A percentile compares a stretch with the other conserved stretches of the same genome.
Conservation (phyloP, 495 filamentous ascomycete genomes). For the Tetracladium setigerum region DNA sequence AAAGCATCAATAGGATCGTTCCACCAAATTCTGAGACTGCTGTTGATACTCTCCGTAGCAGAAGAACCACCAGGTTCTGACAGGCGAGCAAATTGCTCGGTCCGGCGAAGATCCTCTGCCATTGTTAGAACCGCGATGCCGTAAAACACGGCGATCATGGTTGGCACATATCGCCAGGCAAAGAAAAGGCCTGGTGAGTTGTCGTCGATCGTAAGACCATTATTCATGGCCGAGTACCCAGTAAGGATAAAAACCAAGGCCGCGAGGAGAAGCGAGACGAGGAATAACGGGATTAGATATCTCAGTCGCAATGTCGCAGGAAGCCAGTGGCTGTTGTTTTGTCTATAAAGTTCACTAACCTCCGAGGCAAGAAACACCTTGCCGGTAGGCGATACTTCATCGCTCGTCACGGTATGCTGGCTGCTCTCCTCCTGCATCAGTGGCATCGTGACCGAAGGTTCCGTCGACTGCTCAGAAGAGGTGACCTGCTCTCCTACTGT, state of each 20-base stretch:
- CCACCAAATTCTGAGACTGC: conserved; percentile 25
- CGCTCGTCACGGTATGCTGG: too few relatives aligned
- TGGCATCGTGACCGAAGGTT: too few relatives aligned
- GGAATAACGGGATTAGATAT: conserved; percentile 10
- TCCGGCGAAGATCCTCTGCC: conserved; percentile 27
- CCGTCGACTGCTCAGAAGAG: too few relatives aligned
- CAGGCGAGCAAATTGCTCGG: conserved; percentile 28
- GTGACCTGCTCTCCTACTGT: too few relatives aligned
- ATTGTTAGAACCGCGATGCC: conserved; percentile 22
- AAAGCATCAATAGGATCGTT: conserved; percentile 21
- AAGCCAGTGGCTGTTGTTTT: conserved; percentile 19
- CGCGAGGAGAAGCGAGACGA: conserved; percentile 18
- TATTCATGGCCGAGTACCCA: conserved; percentile 11
- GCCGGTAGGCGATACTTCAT: too few relatives aligned
- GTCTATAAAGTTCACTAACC: too few relatives aligned
- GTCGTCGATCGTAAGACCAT: conserved; percentile 25
- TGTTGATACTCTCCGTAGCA: conserved; percentile 20
- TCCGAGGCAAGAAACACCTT: too few relatives aligned
- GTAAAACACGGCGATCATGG: conserved; percentile 26
- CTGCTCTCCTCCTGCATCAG: too few relatives aligned
- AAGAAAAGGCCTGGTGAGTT: conserved; percentile 24
- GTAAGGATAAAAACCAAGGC: conserved; percentile 12
- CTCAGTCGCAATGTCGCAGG: conserved; percentile 16
- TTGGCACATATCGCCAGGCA: conserved; percentile 28
- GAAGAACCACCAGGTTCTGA: conserved; percentile 23